A percentile compares a stretch with the other conserved stretches of the same genome.
These are phyloP conservation scores for Byssothecium circinans DNA, from an alignment of 2,329 filamentous ascomycete species.

Conservation along the genomic window DNA sequence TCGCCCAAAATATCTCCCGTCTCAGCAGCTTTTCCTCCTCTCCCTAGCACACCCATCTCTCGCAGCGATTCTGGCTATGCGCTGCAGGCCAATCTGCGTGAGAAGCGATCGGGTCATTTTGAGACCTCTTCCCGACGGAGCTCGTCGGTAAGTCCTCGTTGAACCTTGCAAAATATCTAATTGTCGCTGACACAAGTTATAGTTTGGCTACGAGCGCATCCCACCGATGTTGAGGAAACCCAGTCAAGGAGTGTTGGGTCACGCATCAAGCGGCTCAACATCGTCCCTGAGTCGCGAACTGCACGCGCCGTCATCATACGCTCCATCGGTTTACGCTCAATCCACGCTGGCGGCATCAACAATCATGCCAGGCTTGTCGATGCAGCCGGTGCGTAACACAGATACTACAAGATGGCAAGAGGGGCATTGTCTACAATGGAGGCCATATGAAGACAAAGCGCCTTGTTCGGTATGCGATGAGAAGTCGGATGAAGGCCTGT, in stretches of 20 bases:
- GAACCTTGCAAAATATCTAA: conserved; percentile 4
- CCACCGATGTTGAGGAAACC: conserved; percentile 65
- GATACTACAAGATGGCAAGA: conserved; percentile 82
- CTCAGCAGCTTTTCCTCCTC: conserved; percentile 74
- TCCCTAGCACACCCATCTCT: conserved; percentile 78
- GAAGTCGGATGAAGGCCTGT: conserved; percentile 71
- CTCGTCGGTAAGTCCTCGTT: conserved; percentile 63
- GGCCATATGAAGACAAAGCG: conserved; percentile 59
- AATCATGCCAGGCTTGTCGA: conserved; percentile 81
- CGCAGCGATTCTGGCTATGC: conserved; percentile 91
- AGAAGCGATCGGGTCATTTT: conserved; percentile 94
- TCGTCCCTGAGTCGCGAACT: conserved; percentile 59
- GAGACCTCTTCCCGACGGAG: conserved; percentile 80
- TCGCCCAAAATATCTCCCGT: conserved; percentile 70
- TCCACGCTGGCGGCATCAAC: conserved; percentile 85
- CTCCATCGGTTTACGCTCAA: conserved; percentile 80
- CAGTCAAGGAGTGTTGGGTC: conserved; percentile 68
- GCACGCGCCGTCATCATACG: conserved; percentile 61
- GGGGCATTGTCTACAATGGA: conserved; percentile 76
- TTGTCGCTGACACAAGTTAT: conserved; percentile 30
- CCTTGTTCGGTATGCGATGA: conserved; percentile 77
- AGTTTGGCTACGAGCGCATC: conserved; percentile 75
- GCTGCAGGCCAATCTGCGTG: conserved; percentile 79
- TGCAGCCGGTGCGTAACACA: conserved; percentile 77
- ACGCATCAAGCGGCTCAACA: conserved; percentile 66